Base-by-base conservation (phyloP, 148 eudicot genomes). In the Vaccinium myrtillus region DNA sequence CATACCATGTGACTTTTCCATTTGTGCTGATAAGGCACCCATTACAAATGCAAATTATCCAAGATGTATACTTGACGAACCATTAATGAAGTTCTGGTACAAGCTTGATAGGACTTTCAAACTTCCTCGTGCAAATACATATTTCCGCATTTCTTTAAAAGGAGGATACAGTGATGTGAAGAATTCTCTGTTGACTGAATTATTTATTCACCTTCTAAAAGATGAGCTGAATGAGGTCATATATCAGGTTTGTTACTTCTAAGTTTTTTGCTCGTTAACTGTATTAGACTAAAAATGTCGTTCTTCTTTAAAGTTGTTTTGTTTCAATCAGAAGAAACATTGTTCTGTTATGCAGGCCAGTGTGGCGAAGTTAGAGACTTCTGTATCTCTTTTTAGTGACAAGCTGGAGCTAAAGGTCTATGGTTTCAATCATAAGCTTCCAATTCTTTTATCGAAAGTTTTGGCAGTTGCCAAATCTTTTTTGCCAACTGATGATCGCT, bases 61-160 rank as follows among this genome's bases (percentile, higher is more conserved):
- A 14, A 88, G 85, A 91, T 92, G 96, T 89, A 90, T 97, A 90
- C 88, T 95, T 86, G 99, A 95, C 88, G 96, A 91, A 87, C 93
- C 95, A 71, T 86, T 87, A 78, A 85, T 95, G 91, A 95, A 92
- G 91, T 87, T 93, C 81, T 97, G 98, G 99, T 93, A 94, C 92
- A 95, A 94, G 92, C 93, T 95, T 77, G 99, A 97, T 86, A 87
- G 85, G 75, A 93, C 95, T 32, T 97, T 97, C 86, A 95, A 92
- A 83, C 90, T 90, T 89, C 99, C 99, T 84, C 98, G 99, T 85
- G 98, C 99, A 71, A 95, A 95, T 88, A 91, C 99, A 58, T 97
- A 95, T 89, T 97, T 97, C 80, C 99, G 98, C 70, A 88, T 94
- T 54, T 91, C 92, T 75, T 81, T 97, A 84, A 95, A 90, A 83